Evolutionary conservation across 768 basidiomycete species (phyloP).

Genomic region (Cystobasidium tubakii): DNA sequence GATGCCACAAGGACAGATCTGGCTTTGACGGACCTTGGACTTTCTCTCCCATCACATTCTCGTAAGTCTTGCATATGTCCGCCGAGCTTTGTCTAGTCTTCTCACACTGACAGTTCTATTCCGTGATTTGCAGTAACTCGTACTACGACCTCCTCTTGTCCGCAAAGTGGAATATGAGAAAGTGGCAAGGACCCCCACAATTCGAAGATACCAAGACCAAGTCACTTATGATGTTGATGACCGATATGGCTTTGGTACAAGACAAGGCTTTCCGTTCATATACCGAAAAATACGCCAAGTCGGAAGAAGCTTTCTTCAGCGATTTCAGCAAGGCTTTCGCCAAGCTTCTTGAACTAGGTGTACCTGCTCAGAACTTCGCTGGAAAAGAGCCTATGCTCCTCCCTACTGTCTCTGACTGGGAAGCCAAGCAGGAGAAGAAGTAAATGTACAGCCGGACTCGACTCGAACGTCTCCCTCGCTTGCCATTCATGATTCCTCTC

Average conservation of each 20-base stretch:
- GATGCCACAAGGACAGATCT: slow-evolving; percentile 80
- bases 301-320: slow-evolving; percentile 81
- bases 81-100: slow-evolving; percentile 1
- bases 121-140: no score
- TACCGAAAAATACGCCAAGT: slow-evolving; percentile 78
- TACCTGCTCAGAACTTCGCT: slow-evolving; percentile 71
- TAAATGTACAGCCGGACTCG: neutral
- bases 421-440: neutral
- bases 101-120: slow-evolving; percentile 50
- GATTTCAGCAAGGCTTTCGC: slow-evolving; percentile 60
- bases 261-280: slow-evolving; percentile 90
- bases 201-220: slow-evolving; percentile 84
- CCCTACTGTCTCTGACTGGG: slow-evolving; percentile 14
- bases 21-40: slow-evolving; percentile 61
- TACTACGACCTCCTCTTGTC: slow-evolving; percentile 77
- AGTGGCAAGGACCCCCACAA: slow-evolving; percentile 91
- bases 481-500: neutral
- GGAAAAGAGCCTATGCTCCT: slow-evolving; percentile 34
- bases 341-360: slow-evolving; percentile 84
- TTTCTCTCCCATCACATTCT: slow-evolving; percentile 40
- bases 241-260: slow-evolving; percentile 74
- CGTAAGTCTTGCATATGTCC: slow-evolving; percentile 3
- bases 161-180: slow-evolving; percentile 61
- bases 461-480: neutral
- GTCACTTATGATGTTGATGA: slow-evolving; percentile 92